Evolutionary conservation across 768 basidiomycete species (phyloP).

Genomic region (Mycena albidolilacea): DNA sequence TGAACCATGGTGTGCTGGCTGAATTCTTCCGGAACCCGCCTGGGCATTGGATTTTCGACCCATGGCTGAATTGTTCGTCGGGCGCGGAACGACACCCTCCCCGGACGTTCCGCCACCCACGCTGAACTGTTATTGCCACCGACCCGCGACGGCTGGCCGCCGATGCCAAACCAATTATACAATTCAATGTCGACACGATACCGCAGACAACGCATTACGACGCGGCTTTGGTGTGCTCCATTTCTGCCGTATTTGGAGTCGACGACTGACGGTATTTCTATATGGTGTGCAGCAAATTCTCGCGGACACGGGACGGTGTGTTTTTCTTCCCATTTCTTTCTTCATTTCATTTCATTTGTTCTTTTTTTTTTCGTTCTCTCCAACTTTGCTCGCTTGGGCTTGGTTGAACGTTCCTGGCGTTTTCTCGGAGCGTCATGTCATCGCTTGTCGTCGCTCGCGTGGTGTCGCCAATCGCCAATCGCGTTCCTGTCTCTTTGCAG

Average conservation of each 20-base stretch:
- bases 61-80: no score
- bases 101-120: not conserved
- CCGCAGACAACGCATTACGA: slow-evolving; percentile 82
- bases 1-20: not conserved
- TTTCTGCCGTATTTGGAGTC: slow-evolving; percentile 19
- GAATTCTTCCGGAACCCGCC: not conserved
- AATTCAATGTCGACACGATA: not conserved
- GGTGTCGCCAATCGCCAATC: not conserved
- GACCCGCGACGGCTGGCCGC: not conserved
- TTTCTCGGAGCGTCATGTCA: not conserved
- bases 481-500: not conserved
- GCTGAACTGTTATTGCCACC: not conserved
- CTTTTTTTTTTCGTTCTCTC: not conserved
- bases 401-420: not conserved
- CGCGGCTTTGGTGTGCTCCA: slow-evolving; percentile 82
- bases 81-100: no score
- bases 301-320: slow-evolving; percentile 68
- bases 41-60: not conserved
- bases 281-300: slow-evolving; percentile 75
- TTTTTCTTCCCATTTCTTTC: slow-evolving; percentile 11
- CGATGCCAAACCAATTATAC: not conserved
- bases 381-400: not conserved
- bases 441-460: not conserved
- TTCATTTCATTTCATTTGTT: not conserved
- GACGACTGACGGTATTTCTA: slow-evolving; percentile 5